A percentile compares a stretch with the other conserved stretches of the same genome.
phyloP scores from a whole-genome alignment of 495 filamentous ascomycete genomes.

The Xylaria venustula region DNA sequence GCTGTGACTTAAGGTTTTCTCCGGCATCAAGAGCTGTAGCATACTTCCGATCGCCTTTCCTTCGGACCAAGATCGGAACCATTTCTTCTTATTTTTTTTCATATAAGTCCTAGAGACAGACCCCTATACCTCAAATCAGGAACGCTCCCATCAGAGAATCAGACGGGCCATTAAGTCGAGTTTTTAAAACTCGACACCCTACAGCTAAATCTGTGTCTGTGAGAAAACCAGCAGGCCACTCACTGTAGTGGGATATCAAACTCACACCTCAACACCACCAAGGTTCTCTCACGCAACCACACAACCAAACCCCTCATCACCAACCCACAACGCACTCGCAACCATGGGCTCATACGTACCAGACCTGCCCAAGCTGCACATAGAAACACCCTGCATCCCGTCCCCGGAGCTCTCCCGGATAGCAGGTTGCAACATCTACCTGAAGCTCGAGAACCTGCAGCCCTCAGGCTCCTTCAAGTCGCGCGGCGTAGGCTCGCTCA shows the following conservation, averaged over 20 bases:
- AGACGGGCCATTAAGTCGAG: no score
- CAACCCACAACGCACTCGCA: not conserved
- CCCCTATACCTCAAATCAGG: no score
- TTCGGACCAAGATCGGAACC: not conserved
- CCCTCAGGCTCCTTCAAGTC: slow-evolving; percentile 96
- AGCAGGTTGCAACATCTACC: slow-evolving; percentile 78
- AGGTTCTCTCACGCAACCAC: not conserved
- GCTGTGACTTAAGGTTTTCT: not conserved
- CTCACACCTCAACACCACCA: no score
- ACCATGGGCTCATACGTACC: slow-evolving; percentile 39
- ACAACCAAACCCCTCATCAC: not conserved
- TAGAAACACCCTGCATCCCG: slow-evolving; percentile 69
- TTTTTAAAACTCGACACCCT: no score
- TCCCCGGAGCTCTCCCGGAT: slow-evolving; percentile 64
- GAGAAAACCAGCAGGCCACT: no score
- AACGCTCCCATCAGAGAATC: no score
- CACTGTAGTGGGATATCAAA: no score
- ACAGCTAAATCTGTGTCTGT: no score
- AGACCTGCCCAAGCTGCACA: slow-evolving; percentile 57
- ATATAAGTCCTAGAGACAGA: not conserved
- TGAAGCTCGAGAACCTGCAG: slow-evolving; percentile 93
- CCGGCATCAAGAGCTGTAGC: not conserved
- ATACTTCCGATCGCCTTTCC: not conserved
- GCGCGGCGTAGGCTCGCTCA: slow-evolving; percentile 79
- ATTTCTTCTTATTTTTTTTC: not conserved